Percentiles rank a stretch among this genome's conserved stretches.
phyloP scores from a whole-genome alignment of 352 stramenopile species.

The Phytophthora constricta region DNA sequence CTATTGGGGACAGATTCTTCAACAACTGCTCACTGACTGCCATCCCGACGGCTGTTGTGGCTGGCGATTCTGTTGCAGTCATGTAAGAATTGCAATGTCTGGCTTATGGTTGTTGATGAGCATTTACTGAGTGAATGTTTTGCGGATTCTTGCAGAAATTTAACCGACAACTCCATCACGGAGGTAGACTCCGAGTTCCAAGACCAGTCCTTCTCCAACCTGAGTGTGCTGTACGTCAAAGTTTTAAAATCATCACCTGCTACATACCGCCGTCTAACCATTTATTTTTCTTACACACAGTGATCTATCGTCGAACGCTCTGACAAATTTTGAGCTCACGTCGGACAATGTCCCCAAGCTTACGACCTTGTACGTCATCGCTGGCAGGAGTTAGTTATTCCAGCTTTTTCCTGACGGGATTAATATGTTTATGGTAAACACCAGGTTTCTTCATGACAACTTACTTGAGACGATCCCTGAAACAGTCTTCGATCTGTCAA shows the following conservation, averaged over 20 bases:
- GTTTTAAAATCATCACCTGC: neutral
- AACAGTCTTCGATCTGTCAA: constrained; percentile 63
- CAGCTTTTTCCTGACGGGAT: too few species aligned
- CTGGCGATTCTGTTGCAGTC: constrained; percentile 48
- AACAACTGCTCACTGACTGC: constrained; percentile 72
- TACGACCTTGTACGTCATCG: constrained; percentile 55
- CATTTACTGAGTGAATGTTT: constrained; percentile 14
- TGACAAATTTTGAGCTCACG: constrained; percentile 46
- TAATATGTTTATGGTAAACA: constrained; percentile 2
- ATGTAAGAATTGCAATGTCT: constrained; percentile 31
- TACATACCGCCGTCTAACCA: constrained; percentile 2
- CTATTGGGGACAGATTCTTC: constrained; percentile 46
- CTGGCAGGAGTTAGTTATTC: too few species aligned
- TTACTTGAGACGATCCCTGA: constrained; percentile 48
- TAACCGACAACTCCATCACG: constrained; percentile 53
- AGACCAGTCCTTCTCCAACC: constrained; percentile 44
- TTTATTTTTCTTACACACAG: constrained; percentile 25
- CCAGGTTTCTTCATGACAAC: constrained; percentile 60
- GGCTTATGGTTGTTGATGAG: neutral
- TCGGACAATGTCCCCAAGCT: constrained; percentile 52
- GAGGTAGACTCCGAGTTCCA: constrained; percentile 45
- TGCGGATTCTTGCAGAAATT: constrained; percentile 31
- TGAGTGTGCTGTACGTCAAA: constrained; percentile 62
- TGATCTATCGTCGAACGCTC: constrained; percentile 50
- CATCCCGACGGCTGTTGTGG: constrained; percentile 61